These are phyloP conservation scores for Ophiostoma tasmaniense DNA, from an alignment of 2,329 filamentous ascomycete genomes.

Conservation along the genomic window DNA sequence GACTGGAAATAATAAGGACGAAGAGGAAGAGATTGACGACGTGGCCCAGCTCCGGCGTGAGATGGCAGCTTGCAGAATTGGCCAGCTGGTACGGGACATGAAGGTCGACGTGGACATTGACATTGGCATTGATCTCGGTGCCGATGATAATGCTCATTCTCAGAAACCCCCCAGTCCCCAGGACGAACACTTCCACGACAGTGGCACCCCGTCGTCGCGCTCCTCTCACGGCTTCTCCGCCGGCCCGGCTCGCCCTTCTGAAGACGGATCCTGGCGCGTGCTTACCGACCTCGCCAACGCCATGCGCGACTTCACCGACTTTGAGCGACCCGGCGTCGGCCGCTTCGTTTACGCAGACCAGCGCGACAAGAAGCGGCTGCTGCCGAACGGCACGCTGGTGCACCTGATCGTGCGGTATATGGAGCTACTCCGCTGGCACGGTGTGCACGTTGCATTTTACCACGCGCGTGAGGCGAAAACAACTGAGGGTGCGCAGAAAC, in stretches of 20 bases:
- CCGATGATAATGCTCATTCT: too few relatives aligned
- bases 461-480: background rate
- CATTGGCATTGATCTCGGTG: background rate
- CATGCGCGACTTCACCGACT: background rate
- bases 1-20: background rate
- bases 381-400: constrained; percentile 14
- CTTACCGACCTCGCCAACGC: background rate
- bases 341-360: constrained; percentile 5
- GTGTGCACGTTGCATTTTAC: constrained; percentile 12
- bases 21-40: background rate
- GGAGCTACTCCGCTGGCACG: constrained; percentile 13
- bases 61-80: background rate
- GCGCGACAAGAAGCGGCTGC: background rate
- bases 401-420: constrained; percentile 13
- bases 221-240: background rate
- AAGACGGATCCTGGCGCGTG: background rate
- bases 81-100: background rate
- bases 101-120: background rate
- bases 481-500: background rate
- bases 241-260: background rate
- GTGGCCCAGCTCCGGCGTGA: background rate
- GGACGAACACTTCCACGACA: background rate
- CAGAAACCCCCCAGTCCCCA: background rate
- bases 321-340: constrained; percentile 9
- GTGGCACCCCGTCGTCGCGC: background rate